These are phyloP conservation scores for Puccinellia tenuiflora DNA, from an alignment of 176 grass and related monocot species.

Conservation along the genomic window DNA sequence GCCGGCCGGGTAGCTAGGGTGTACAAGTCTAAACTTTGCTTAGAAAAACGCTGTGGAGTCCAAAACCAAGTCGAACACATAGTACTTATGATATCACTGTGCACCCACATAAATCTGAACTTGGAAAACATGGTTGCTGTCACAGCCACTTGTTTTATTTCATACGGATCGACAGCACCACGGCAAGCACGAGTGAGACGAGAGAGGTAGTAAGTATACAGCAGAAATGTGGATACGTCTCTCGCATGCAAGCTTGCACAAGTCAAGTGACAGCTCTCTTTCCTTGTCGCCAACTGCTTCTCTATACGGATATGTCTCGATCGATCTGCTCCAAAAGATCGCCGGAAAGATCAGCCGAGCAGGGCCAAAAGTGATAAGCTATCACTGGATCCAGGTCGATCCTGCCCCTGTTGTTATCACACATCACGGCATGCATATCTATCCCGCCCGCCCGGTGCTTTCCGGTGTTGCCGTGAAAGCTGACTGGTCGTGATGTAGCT, in stretches of 20 bases:
- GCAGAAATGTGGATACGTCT: not conserved
- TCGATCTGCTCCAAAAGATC: too few species aligned
- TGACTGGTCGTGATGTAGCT: too few species aligned
- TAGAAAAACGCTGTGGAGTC: not conserved
- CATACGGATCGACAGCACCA: not conserved
- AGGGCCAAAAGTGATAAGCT: slow-evolving; percentile 52
- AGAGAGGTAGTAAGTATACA: not conserved
- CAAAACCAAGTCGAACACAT: slow-evolving; percentile 15
- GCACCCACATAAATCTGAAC: not conserved
- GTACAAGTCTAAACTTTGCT: not conserved
- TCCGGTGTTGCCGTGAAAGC: too few species aligned
- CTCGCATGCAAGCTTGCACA: not conserved
- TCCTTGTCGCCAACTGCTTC: not conserved
- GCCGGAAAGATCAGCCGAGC: not conserved
- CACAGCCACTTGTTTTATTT: not conserved
- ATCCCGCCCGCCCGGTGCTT: not conserved
- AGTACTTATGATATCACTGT: not conserved
- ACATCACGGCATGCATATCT: not conserved
- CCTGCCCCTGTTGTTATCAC: not conserved
- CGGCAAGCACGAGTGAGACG: not conserved
- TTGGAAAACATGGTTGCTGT: not conserved
- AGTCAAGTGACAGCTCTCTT: not conserved
- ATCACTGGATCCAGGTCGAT: slow-evolving; percentile 35
- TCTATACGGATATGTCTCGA: not conserved
- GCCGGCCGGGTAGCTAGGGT: not conserved